Base-by-base conservation (phyloP, 495 filamentous ascomycete genomes). In the Elaphomyces granulatus region DNA sequence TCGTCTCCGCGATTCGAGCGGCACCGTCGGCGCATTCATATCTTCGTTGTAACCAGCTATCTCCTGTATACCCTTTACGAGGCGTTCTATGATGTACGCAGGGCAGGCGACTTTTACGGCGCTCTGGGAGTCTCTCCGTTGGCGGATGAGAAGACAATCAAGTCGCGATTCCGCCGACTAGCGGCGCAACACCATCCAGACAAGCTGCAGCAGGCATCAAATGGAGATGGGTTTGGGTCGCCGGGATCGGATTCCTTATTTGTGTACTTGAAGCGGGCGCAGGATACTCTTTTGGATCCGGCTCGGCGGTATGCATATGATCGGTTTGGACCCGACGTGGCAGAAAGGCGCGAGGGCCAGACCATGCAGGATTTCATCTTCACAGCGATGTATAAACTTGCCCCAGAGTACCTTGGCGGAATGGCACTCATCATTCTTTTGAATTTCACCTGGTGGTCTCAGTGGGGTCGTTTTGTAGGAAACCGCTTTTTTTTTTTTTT, bases 41-140 rank as follows among this genome's bases (percentile, higher is more conserved):
- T 87, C 55, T 56, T 74, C 37, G 82, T 96, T 46, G 80, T 95
- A 14, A 58, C 77, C 30, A 53, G 72, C 33, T 98, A 96, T 61
- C 80, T 98, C 15, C 61, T 83, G 43, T 96, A 94, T 66, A 95
- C 83, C 23, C 77, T 98, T 49, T 94, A 87, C 63, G 88, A 96
- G 61, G 79, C 81, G 40, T 84, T 94, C 67, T 79, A 81, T 59
- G 72, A 81, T 34, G 62, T 96, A 2, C 80, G 74, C 31, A 64
- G 68, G 38, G 61, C 66, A 0, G 75, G 79, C 16, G 72, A 81
- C 64, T 94, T 82, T 63, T 96, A 94, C 61, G 60, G 72, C 34
- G 72, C 73, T 32, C 69, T 98, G 0, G 72, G 72, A 12, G 66
- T 94, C 0, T 69, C 77, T 7, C 68, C 75, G 20, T 53, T 72